A percentile compares a stretch with the other conserved stretches of the same genome.
These are phyloP conservation scores for Stentor coeruleus DNA, from an alignment of 73 alveolate genomes.

Conservation along the genomic window DNA sequence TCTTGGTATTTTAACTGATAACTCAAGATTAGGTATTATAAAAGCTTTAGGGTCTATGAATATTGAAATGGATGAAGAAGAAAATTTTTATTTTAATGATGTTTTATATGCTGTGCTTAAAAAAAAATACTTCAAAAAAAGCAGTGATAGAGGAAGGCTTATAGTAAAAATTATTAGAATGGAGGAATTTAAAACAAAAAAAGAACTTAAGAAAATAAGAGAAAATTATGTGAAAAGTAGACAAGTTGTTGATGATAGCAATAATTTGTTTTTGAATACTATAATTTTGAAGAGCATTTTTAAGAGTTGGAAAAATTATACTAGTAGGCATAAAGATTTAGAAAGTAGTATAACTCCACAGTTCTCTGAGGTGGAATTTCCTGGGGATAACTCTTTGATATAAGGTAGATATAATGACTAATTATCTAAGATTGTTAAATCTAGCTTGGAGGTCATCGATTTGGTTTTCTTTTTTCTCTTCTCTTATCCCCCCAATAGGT, in stretches of 20 bases:
- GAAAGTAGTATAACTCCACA: neutral
- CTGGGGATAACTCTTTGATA: neutral
- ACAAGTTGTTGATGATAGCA: neutral
- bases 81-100: slow-evolving; percentile 34
- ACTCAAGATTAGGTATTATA: neutral
- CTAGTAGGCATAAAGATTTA: neutral
- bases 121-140: slow-evolving; percentile 20
- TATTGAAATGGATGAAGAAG: slow-evolving; percentile 25
- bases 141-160: neutral
- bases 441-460: neutral
- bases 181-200: neutral
- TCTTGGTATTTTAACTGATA: neutral
- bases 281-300: neutral
- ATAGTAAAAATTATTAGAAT: neutral
- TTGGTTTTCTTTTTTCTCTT: neutral
- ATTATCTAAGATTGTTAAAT: neutral
- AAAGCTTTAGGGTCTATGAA: slow-evolving; percentile 7
- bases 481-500: neutral
- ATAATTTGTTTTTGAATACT: neutral
- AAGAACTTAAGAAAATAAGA: neutral
- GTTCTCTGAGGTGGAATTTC: neutral
- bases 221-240: neutral
- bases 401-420: neutral
- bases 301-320: neutral
- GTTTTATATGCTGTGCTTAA: slow-evolving; percentile 36